Evolutionary conservation across 2,329 filamentous ascomycete genomes (phyloP), one percentile per base, ranked within the genome.

Genomic region (Neocucurbitaria cava): DNA sequence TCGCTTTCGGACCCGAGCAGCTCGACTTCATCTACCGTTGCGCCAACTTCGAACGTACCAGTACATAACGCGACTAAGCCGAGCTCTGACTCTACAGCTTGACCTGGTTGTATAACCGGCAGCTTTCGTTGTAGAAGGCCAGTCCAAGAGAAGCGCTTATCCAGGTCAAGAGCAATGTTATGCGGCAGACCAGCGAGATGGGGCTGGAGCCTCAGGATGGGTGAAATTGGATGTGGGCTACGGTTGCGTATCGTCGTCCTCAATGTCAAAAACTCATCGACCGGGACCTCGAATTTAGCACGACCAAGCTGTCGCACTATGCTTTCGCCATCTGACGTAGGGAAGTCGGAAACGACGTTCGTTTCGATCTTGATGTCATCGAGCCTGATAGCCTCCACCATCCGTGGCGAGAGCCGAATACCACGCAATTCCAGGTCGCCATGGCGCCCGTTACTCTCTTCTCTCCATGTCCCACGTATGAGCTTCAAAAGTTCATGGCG

Each of bases 141-240:
- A 61, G 92, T 94, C 88, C 91, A 95, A 1, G 88, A 88, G 49
- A 96, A 83, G 59, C 92, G 91, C 68, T 91, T 88, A 38, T 89
- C 89, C 51, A 94, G 85, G 71, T 96, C 93, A 15, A 96, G 84
- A 2, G 91, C 89, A 13, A 90, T 81, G 56, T 86, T 87, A 46
- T 85, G 82, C 0, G 89, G 85, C 15, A 93, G 86, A 67, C 92
- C 85, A 40, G 89, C 85, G 15, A 96, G 83, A 46, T 87, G 85
- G 0, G 93, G 92, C 73, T 93, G 85, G 13, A 96, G 78, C 33
- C 93, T 85, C 38, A 96, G 79, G 0, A 96, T 79, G 0, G 91
- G 88, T 40, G 86, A 82, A 30, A 96, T 86, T 0, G 89, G 84
- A 33, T 83, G 79, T 0, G 81, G 75, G 26, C 87, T 91, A 53